phyloP scores from a whole-genome alignment of 2,329 filamentous ascomycete genomes.

The Ceratocystis albifundus region DNA sequence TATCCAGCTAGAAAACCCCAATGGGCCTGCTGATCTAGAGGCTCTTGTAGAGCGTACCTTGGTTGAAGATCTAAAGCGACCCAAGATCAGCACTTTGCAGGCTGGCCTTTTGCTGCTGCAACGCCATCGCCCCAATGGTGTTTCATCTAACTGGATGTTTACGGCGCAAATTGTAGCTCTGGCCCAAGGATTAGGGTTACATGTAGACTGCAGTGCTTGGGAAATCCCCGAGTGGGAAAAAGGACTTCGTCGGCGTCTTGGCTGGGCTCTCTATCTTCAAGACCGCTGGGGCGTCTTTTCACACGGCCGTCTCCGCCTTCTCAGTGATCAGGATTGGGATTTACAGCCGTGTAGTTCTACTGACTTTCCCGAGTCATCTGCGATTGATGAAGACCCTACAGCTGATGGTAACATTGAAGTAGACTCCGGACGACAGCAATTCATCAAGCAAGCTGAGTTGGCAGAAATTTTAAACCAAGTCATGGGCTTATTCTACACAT shows the following conservation, averaged over 20 bases:
- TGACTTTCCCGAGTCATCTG: constrained; percentile 27
- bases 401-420: constrained; percentile 31
- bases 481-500: constrained; percentile 27
- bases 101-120: constrained; percentile 37
- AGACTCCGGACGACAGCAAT: constrained; percentile 33
- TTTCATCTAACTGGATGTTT: constrained; percentile 29
- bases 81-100: constrained; percentile 36
- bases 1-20: constrained; percentile 31
- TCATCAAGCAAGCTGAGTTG: constrained; percentile 36
- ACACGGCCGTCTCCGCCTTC: constrained; percentile 42
- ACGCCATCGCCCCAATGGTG: constrained; percentile 27
- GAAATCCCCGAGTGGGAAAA: constrained; percentile 43
- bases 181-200: constrained; percentile 39
- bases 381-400: constrained; percentile 26
- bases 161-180: constrained; percentile 37
- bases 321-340: constrained; percentile 41
- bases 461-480: constrained; percentile 37
- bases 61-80: constrained; percentile 31
- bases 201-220: constrained; percentile 44
- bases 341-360: constrained; percentile 28
- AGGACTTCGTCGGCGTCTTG: constrained; percentile 43
- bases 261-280: constrained; percentile 47
- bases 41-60: constrained; percentile 31
- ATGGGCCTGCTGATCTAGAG: constrained; percentile 29
- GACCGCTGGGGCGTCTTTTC: constrained; percentile 46